Conservation (phyloP, 2,329 filamentous ascomycete genomes). For the Ophiognomonia clavigignenti-juglandacearum region DNA sequence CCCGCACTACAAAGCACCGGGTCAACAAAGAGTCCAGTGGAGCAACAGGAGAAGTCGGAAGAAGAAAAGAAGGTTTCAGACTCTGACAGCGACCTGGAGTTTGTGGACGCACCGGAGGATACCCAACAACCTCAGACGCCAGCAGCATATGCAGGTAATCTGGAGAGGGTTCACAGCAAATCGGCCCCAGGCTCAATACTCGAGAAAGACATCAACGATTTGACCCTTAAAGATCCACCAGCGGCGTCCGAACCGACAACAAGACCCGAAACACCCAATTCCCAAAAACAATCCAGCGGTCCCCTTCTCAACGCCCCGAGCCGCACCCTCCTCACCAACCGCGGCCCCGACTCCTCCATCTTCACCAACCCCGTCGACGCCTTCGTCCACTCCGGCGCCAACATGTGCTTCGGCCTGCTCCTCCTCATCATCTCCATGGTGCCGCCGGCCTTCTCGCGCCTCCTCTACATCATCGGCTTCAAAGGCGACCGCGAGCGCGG, state of each 20-base stretch:
- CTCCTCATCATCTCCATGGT: conserved; percentile 88
- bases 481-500: conserved; percentile 80
- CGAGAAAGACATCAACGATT: conserved; percentile 11
- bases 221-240: conserved; percentile 2
- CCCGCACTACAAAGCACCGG: conserved; percentile 16
- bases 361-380: conserved; percentile 74
- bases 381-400: conserved; percentile 85
- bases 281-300: conserved; percentile 1
- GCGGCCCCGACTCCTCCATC: conserved; percentile 53
- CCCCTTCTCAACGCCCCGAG: conserved; percentile 21
- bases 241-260: conserved; percentile 5
- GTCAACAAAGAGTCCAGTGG: background rate
- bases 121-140: conserved; percentile 38
- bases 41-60: background rate
- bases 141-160: conserved; percentile 39
- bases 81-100: conserved; percentile 39
- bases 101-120: conserved; percentile 50
- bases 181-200: conserved; percentile 10
- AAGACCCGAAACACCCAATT: conserved; percentile 7
- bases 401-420: conserved; percentile 84
- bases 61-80: conserved; percentile 11
- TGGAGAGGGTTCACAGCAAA: conserved; percentile 25
- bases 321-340: conserved; percentile 25
- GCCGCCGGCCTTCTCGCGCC: conserved; percentile 81
- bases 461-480: conserved; percentile 87